Evolutionary conservation across 257 asterid species (phyloP).

Genomic region (Forsythia suspensa): DNA sequence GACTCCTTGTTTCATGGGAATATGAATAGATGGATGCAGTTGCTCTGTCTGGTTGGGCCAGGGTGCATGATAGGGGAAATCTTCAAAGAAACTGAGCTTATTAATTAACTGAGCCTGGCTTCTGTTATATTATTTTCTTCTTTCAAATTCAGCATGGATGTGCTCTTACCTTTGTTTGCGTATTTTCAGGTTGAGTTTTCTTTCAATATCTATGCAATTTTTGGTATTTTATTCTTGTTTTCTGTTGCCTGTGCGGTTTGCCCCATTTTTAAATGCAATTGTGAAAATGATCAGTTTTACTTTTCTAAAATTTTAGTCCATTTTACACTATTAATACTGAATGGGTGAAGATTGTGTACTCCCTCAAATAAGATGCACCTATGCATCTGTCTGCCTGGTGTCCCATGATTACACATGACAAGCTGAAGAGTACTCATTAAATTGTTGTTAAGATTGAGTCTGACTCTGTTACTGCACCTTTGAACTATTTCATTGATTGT

Average conservation of each 20-base stretch:
- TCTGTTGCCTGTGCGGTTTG: background rate
- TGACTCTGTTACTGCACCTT: background rate
- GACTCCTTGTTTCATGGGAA: background rate
- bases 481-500: slow-evolving; percentile 2
- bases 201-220: background rate
- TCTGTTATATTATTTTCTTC: too few relatives aligned
- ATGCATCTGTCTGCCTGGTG: background rate
- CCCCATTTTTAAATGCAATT: background rate
- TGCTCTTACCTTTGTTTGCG: background rate
- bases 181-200: background rate
- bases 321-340: background rate
- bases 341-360: background rate
- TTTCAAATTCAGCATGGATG: background rate
- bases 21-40: background rate
- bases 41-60: background rate
- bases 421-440: background rate
- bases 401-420: background rate
- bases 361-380: background rate
- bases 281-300: background rate
- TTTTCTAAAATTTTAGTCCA: background rate
- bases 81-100: background rate
- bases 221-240: background rate
- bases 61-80: background rate
- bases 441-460: background rate
- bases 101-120: too few relatives aligned